phyloP scores from a whole-genome alignment of 2,329 filamentous ascomycete species.

The Fusarium sp. region DNA sequence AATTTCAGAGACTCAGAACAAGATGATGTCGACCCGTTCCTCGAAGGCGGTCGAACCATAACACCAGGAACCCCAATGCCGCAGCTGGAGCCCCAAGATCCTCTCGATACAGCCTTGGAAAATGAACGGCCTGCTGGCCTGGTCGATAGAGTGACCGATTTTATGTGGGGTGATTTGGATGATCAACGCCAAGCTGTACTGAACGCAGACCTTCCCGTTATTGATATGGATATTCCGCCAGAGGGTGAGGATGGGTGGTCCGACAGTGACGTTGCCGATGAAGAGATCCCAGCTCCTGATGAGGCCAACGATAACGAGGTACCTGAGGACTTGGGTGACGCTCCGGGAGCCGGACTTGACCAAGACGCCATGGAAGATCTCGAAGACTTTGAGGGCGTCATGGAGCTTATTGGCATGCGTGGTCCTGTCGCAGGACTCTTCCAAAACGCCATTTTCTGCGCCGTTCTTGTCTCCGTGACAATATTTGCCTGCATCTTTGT shows the following conservation, averaged over 20 bases:
- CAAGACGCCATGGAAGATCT: conserved; percentile 82
- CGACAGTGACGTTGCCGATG: conserved; percentile 49
- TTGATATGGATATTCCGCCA: conserved; percentile 54
- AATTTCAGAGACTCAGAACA: conserved; percentile 6
- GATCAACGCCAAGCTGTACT: conserved; percentile 45
- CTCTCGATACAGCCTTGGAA: conserved; percentile 26
- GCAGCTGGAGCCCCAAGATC: conserved; percentile 13
- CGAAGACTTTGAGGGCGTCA: conserved; percentile 94
- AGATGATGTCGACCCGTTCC: conserved; percentile 1
- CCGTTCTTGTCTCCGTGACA: conserved; percentile 87
- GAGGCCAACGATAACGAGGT: conserved; percentile 41
- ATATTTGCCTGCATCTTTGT: conserved; percentile 88
- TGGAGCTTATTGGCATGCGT: conserved; percentile 96
- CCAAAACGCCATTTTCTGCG: conserved; percentile 95
- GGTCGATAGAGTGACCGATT: conserved; percentile 60
- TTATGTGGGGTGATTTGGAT: conserved; percentile 70
- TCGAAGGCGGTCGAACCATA: conserved; percentile 13
- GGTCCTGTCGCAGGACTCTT: conserved; percentile 89
- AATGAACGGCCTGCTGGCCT: conserved; percentile 40
- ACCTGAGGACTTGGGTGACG: conserved; percentile 68
- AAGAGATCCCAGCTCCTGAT: conserved; percentile 49
- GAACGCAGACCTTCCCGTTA: conserved; percentile 54
- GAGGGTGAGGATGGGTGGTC: conserved; percentile 52
- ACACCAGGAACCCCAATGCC: conserved; percentile 1
- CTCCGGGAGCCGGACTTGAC: conserved; percentile 76